Evolutionary conservation across 2,329 filamentous ascomycete species (phyloP), one percentile per base, ranked within the genome.

Genomic region (Biscogniauxia marginata): DNA sequence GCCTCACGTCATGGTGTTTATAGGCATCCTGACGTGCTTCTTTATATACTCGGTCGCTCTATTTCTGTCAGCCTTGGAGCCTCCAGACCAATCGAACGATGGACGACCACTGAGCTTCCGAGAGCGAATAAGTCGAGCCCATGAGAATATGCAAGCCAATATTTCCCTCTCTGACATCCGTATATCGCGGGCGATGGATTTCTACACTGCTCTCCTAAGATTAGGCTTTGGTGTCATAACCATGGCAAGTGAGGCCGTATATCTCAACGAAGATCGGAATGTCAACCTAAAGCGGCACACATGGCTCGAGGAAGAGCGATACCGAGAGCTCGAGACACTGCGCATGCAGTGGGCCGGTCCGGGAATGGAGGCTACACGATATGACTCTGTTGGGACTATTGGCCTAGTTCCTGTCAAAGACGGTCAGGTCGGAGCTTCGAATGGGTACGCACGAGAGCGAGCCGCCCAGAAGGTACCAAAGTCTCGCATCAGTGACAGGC

Each of bases 241-340:
- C 0, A 93, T 96, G 72, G 95, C 95, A 0, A 96, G 91, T 65
- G 93, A 98, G 73, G 93, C 93, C 3, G 95, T 98, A 0, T 98
- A 96, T 68, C 78, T 99, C 9, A 96, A 97, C 59, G 93, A 98
- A 72, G 93, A 93, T 47, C 84, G 84, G 44, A 82, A 82, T 1
- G 85, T 98, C 51, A 87, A 84, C 58, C 78, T 96, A 2, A 86
- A 86, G 61, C 79, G 82, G 34, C 87, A 87, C 74, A 97, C 95
- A 0, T 99, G 95, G 93, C 77, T 98, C 3, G 95, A 99, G 69
- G 90, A 93, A 65, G 90, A 96, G 63, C 84, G 93, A 5, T 79
- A 93, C 8, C 82, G 86, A 46, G 91, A 98, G 67, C 79, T 96
- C 3, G 86, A 95, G 63, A 76, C 80, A 56, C 63, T 84, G 39